Conservation (phyloP, 164 flowering plant genomes). For the Kingdonia uniflora region DNA sequence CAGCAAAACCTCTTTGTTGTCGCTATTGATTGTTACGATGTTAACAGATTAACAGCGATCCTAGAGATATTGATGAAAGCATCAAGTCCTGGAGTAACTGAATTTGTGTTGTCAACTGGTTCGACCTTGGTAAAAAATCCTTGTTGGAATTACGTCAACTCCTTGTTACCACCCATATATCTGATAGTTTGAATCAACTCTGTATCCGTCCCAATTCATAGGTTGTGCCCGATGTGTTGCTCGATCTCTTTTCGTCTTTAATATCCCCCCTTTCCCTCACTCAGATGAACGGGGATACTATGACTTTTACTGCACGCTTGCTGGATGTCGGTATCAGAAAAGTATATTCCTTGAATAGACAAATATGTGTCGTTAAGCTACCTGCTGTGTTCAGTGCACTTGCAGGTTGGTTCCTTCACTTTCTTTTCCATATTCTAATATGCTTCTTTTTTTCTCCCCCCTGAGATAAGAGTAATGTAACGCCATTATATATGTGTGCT, state of each 20-base stretch:
- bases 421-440: background rate
- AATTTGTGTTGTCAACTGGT: too few relatives aligned
- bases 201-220: conserved; percentile 44
- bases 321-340: conserved; percentile 68
- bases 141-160: conserved; percentile 59
- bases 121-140: too few relatives aligned
- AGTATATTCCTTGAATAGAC: conserved; percentile 48
- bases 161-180: conserved; percentile 55
- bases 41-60: too few relatives aligned
- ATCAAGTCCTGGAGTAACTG: too few relatives aligned
- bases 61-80: too few relatives aligned
- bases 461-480: background rate
- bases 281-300: conserved; percentile 59
- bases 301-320: conserved; percentile 70
- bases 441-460: too few relatives aligned
- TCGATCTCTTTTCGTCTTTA: conserved; percentile 58
- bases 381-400: conserved; percentile 66
- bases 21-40: too few relatives aligned
- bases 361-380: conserved; percentile 58
- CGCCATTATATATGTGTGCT: background rate
- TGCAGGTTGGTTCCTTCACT: conserved; percentile 40
- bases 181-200: conserved; percentile 44
- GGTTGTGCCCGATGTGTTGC: conserved; percentile 48
- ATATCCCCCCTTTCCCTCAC: conserved; percentile 39
- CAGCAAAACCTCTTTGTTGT: too few relatives aligned